A percentile compares a stretch with the other conserved stretches of the same genome.
Conservation (phyloP, 1,284 basidiomycete species). For the Malassezia equina region DNA sequence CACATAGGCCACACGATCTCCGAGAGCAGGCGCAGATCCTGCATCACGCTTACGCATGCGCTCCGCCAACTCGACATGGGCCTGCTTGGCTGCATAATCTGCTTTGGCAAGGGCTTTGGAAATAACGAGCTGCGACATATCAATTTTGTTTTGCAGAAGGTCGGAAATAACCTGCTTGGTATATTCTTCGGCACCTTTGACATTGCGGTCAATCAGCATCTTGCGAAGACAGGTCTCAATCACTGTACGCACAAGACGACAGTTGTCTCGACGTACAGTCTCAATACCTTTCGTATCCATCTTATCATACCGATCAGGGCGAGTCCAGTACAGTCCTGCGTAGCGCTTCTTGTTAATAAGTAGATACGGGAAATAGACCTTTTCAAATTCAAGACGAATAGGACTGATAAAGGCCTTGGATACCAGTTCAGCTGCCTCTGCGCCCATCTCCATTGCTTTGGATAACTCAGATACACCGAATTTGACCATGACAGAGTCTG, state of each 20-base stretch:
- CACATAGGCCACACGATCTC: slow-evolving; percentile 47
- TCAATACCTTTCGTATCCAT: slow-evolving; percentile 49
- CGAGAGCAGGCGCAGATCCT: slow-evolving; percentile 43
- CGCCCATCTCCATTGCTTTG: slow-evolving; percentile 53
- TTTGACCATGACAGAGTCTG: slow-evolving; percentile 48
- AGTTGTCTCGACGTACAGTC: slow-evolving; percentile 47
- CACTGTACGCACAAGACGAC: slow-evolving; percentile 46
- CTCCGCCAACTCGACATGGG: slow-evolving; percentile 46
- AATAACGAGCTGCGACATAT: slow-evolving; percentile 48
- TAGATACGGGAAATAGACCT: slow-evolving; percentile 47
- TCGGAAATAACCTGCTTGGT: slow-evolving; percentile 46
- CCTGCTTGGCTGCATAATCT: slow-evolving; percentile 46
- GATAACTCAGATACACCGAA: slow-evolving; percentile 39
- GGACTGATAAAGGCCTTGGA: slow-evolving; percentile 40
- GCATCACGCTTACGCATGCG: slow-evolving; percentile 47
- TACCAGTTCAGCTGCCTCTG: slow-evolving; percentile 87
- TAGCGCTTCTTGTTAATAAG: slow-evolving; percentile 48
- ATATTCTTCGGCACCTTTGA: slow-evolving; percentile 44
- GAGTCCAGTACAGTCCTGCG: slow-evolving; percentile 46
- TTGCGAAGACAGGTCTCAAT: slow-evolving; percentile 47
- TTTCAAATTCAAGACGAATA: slow-evolving; percentile 48
- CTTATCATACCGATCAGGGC: slow-evolving; percentile 43
- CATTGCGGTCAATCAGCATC: slow-evolving; percentile 48
- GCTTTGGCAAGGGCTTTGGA: slow-evolving; percentile 45
- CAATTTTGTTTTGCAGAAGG: slow-evolving; percentile 47